These are phyloP conservation scores for Pythium phragmitis DNA, from an alignment of 352 stramenopile species.

Conservation along the genomic window DNA sequence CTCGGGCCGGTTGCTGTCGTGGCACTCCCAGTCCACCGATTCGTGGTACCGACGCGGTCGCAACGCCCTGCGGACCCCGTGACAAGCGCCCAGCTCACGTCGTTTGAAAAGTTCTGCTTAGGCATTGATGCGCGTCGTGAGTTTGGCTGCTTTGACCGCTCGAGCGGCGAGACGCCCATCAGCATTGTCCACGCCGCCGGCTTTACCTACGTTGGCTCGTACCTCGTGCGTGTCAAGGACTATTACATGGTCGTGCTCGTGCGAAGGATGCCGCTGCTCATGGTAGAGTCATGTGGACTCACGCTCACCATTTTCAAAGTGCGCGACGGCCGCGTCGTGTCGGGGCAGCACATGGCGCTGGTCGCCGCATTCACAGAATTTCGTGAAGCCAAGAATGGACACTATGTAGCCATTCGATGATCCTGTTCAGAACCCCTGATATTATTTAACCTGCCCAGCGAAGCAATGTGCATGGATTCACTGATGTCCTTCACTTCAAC, in stretches of 20 bases:
- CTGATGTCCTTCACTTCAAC: no score
- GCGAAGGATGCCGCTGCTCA: background rate
- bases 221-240: slow-evolving; percentile 27
- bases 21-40: slow-evolving; percentile 10
- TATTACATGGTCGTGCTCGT: slow-evolving; percentile 23
- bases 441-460: no score
- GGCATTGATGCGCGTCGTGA: slow-evolving; percentile 15
- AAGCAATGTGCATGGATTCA: no score
- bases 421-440: no score
- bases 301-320: slow-evolving; percentile 26
- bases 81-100: slow-evolving; percentile 9
- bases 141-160: slow-evolving; percentile 18
- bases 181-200: slow-evolving; percentile 20
- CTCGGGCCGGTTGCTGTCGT: slow-evolving; percentile 2
- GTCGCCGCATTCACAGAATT: slow-evolving; percentile 15
- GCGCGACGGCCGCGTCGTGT: slow-evolving; percentile 15
- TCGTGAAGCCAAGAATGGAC: slow-evolving; percentile 13
- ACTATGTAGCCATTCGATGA: slow-evolving; percentile 13
- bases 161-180: slow-evolving; percentile 10
- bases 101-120: slow-evolving; percentile 15
- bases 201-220: slow-evolving; percentile 21
- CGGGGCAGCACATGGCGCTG: slow-evolving; percentile 22
- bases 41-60: slow-evolving; percentile 1
- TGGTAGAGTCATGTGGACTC: slow-evolving; percentile 23
- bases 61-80: background rate